Evolutionary conservation across 192 early-diverging fungal genomes (phyloP), one percentile per base, ranked within the genome.

Genomic region (Entomortierella parvispora): DNA sequence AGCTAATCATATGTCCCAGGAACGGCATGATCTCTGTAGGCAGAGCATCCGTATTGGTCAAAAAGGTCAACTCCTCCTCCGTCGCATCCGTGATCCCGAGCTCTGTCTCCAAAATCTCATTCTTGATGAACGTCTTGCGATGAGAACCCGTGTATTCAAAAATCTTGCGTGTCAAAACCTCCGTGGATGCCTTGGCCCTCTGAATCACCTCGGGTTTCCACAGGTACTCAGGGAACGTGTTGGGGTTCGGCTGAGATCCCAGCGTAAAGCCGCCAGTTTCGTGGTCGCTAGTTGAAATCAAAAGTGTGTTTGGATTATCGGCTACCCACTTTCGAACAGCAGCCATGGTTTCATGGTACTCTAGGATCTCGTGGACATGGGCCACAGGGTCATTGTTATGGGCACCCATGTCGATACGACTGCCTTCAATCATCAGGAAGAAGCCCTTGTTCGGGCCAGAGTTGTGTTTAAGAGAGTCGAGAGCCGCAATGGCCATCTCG

Each of bases 361-460:
- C 94, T 11, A 96, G 72, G 55, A 98, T 97, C 25, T 99, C 97
- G 69, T 92, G 92, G 14, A 93, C 85, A 70, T 99, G 97, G 1
- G 94, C 83, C 8, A 93, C 94, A 11, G 96, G 90, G 76, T 99
- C 97, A 78, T 99, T 98, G 63, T 88, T 93, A 71, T 99, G 97
- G 6, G 93, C 97, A 1, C 94, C 97, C 96, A 98, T 97, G 74
- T 99, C 87, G 64, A 99, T 99, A 47, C 95, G 82, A 62, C 91
- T 93, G 33, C 97, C 95, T 84, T 99, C 97, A 65, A 99, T 91
- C 94, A 99, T 95, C 72, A 99, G 81, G 75, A 98, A 96, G 81
- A 98, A 99, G 4, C 97, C 96, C 0, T 82, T 66, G 47, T 69
- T 69, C 0, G 83, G 82, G 3, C 88, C 83, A 2, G 80, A 26